Percentiles rank a stretch among this genome's conserved stretches.
These are phyloP conservation scores for Globisporangium rhizosaccharum DNA, from an alignment of 352 stramenopile genomes.

Conservation along the genomic window DNA sequence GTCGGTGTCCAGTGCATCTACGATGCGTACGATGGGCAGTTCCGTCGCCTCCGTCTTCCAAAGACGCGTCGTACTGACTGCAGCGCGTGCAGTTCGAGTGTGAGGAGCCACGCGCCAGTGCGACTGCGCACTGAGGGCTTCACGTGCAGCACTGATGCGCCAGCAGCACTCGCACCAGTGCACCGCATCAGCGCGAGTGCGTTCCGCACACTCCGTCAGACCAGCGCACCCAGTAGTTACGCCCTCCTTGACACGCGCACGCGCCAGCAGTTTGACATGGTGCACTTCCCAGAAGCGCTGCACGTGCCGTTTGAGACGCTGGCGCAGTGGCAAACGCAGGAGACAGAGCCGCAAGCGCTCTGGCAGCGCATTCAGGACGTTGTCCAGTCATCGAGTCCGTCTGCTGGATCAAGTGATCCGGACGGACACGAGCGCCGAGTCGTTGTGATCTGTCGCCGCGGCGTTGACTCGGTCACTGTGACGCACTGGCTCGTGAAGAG, in stretches of 20 bases:
- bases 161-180: slow-evolving; percentile 12
- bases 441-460: slow-evolving; percentile 79
- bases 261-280: slow-evolving; percentile 64
- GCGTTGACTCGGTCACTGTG: slow-evolving; percentile 59
- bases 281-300: slow-evolving; percentile 62
- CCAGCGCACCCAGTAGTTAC: slow-evolving; percentile 19
- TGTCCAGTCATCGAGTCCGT: background rate
- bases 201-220: slow-evolving; percentile 28
- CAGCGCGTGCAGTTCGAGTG: slow-evolving; percentile 19
- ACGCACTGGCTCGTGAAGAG: slow-evolving; percentile 49
- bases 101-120: background rate
- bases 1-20: slow-evolving; percentile 69
- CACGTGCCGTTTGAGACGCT: slow-evolving; percentile 53
- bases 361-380: background rate
- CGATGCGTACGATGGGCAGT: slow-evolving; percentile 69
- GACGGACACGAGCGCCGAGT: background rate
- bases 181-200: slow-evolving; percentile 31
- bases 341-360: background rate
- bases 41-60: slow-evolving; percentile 58
- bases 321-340: slow-evolving; percentile 12
- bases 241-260: slow-evolving; percentile 57
- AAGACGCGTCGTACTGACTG: slow-evolving; percentile 30
- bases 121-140: background rate
- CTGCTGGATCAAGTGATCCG: background rate
- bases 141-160: background rate